Evolutionary conservation across 2,329 filamentous ascomycete genomes (phyloP).

Genomic region (Trichoderma koningiopsis): DNA sequence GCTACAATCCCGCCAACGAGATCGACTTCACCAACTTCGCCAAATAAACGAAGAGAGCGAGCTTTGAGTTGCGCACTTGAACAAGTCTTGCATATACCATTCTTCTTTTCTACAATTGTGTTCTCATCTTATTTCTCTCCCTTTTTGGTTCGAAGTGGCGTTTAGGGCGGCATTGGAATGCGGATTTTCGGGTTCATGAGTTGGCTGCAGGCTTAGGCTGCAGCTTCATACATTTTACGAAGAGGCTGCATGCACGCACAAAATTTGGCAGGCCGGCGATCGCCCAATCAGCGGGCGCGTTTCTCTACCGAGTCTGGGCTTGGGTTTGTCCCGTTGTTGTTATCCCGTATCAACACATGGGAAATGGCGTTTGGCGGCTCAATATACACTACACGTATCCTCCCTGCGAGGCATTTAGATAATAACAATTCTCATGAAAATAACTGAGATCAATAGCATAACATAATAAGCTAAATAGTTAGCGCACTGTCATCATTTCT

Average conservation of each 20-base stretch:
- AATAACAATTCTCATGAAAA: not conserved
- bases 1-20: conserved; percentile 67
- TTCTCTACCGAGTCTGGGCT: not conserved
- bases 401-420: conserved; percentile 8
- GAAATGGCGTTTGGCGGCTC: conserved; percentile 15
- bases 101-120: not conserved
- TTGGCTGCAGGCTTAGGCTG: conserved; percentile 19
- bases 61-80: not conserved
- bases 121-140: not conserved
- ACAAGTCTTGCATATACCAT: not conserved
- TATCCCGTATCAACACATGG: conserved; percentile 5
- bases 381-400: not conserved
- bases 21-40: conserved; percentile 78
- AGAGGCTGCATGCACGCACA: not conserved
- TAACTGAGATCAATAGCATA: not conserved
- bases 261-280: conserved; percentile 17
- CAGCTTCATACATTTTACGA: conserved; percentile 3
- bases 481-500: not conserved
- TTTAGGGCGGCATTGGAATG: conserved; percentile 19
- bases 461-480: not conserved
- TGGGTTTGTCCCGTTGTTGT: not conserved
- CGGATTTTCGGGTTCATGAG: not conserved
- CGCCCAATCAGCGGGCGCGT: conserved; percentile 11
- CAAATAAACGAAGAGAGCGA: conserved; percentile 10
- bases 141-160: conserved; percentile 5